Conservation (phyloP, 2,329 filamentous ascomycete species). For the Calonectria crousiana region DNA sequence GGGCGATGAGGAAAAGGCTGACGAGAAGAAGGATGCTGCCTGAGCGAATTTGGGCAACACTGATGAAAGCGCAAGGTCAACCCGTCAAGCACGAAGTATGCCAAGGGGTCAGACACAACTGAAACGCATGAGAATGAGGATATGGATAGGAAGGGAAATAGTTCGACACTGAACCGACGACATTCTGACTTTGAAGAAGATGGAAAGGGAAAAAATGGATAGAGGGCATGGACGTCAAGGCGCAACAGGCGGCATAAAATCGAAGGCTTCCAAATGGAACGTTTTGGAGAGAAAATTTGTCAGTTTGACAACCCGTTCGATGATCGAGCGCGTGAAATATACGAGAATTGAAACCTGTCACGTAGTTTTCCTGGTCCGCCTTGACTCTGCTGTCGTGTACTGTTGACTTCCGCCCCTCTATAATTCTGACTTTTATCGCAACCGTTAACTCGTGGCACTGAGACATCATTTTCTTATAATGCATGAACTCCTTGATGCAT, state of each 20-base stretch:
- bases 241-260: constrained; percentile 2
- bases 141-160: background rate
- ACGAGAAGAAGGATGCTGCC: constrained; percentile 31
- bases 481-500: too few relatives aligned
- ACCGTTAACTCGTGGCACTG: too few relatives aligned
- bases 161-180: background rate
- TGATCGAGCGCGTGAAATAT: background rate
- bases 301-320: background rate
- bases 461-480: too few relatives aligned
- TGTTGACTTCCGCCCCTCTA: background rate
- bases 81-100: too few relatives aligned
- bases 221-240: background rate
- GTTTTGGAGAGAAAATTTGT: background rate
- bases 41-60: constrained; percentile 11
- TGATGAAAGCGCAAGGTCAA: background rate
- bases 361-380: background rate
- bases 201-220: background rate
- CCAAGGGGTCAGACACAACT: background rate
- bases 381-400: too few relatives aligned
- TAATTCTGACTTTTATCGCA: too few relatives aligned
- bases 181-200: background rate
- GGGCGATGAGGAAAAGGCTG: constrained; percentile 43
- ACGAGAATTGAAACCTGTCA: background rate
- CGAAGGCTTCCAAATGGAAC: background rate
- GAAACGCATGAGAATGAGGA: background rate